Conservation (phyloP, 108 stramenopile species). For the Discostella stelligeroides region DNA sequence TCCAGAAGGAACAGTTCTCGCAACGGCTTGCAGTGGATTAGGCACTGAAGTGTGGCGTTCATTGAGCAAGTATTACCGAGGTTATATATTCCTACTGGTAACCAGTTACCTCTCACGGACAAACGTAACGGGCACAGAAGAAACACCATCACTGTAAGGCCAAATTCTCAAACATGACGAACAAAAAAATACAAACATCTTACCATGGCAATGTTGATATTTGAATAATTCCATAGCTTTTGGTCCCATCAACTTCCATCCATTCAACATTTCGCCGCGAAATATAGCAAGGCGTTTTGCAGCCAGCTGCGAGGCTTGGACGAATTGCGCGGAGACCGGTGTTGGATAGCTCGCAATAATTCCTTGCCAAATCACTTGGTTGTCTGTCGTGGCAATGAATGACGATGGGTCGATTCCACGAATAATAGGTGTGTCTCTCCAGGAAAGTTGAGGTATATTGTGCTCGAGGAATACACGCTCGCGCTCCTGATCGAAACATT, state of each 20-base stretch:
- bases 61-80: constrained; percentile 91
- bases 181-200: constrained; percentile 16
- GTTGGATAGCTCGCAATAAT: constrained; percentile 72
- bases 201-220: constrained; percentile 22
- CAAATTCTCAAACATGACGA: constrained; percentile 17
- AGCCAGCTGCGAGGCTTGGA: constrained; percentile 52
- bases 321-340: constrained; percentile 60
- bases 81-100: constrained; percentile 83
- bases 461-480: constrained; percentile 61
- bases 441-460: constrained; percentile 56
- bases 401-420: constrained; percentile 76
- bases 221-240: constrained; percentile 33
- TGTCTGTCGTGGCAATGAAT: constrained; percentile 62
- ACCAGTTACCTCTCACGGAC: constrained; percentile 31
- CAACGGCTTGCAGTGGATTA: constrained; percentile 68
- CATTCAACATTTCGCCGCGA: constrained; percentile 34
- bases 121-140: constrained; percentile 23
- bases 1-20: constrained; percentile 71
- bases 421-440: constrained; percentile 60
- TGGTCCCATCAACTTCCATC: constrained; percentile 21
- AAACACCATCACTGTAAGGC: constrained; percentile 22
- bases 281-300: constrained; percentile 46
- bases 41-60: constrained; percentile 82
- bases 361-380: constrained; percentile 79
- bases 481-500: constrained; percentile 75